Base-by-base conservation (phyloP, 108 stramenopile genomes). In the Nitzschia putrida region DNA sequence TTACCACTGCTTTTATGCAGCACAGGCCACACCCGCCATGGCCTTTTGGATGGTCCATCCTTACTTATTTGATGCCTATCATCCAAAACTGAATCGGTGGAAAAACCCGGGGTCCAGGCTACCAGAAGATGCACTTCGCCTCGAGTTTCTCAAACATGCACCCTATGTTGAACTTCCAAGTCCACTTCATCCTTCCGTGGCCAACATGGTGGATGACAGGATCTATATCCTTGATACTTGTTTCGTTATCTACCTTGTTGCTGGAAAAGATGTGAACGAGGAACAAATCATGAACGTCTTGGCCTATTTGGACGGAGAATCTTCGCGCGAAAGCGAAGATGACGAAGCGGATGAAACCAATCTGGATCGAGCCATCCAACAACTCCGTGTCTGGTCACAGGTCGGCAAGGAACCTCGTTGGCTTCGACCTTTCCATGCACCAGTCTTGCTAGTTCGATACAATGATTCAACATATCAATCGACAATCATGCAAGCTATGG, bases 21-120 rank as follows among this genome's bases (percentile, higher is more conserved):
- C 74, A 10, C 77, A 65, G 55, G 78, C 75, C 11, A 61, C 73
- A 23, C 89, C 90, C 8, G 58, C 80, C 50, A 72, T 77, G 38
- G 76, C 82, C 21, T 61, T 89, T 66, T 78, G 79, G 57, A 64
- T 81, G 53, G 84, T 89, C 43, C 56, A 64, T 57, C 74, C 74
- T 16, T 49, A 64, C 22, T 29, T 76, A 7, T 53, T 76, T 29
- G 61, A 69, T 57, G 34, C 60, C 0, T 16, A 63, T 21, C n/a
- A 14, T 68, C 55, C 67, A 0, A 25, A 24, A 24, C 20, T 51
- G 34, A 22, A 43, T 13, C 41, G 67, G 41, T 25, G 53, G 29
- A 38, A 55, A 53, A 20, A 24, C 12, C 42, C 41, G 21, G 67
- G 41, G 39, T 10, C 13, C 14, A 43, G 16, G 1, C 49, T 53